Base-by-base conservation (phyloP, 208 protist genomes). In the Leishmania turanica region DNA sequence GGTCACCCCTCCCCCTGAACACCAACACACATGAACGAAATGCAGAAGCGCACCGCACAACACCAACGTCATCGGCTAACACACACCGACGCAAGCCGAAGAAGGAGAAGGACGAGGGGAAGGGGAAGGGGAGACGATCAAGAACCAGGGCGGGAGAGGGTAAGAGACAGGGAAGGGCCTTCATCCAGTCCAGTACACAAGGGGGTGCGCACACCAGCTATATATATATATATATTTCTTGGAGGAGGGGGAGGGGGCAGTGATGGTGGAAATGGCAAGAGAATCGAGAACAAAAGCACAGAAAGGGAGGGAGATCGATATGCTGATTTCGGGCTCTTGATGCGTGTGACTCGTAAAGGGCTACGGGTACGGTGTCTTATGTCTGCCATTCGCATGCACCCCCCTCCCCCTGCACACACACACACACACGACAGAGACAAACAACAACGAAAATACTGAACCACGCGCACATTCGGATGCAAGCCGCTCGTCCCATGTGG, bases 1-100 rank as follows among this genome's bases (percentile, higher is more conserved):
- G 13, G 9, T 21, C 51, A 13, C 7, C 71, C 8, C 31, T n/a
- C 51, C 31, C 24, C 56, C 27, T 11, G 64, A 9, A 64, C 54
- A 66, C 74, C 9, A 72, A 80, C 64, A 81, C 45, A 78, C 71
- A 81, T 17, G 49, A 81, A 81, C 73, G 80, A 81, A 79, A 4
- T 54, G 15, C 21, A 31, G 42, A 72, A 49, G 37, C 37, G 37
- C 24, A 49, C 68, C 37, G 42, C 21, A 72, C 40, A 51, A 3
- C 68, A 72, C 42, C 19, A 45, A n/a, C 42, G 42, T 7, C 42
- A 72, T 47, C 42, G 68, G 68, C n/a, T 40, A 72, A 31, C 42
- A 72, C 19, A 53, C 42, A 15, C 42, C 24, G 3, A 31, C 24
- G 53, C 24, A 34, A 27, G 68, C 21, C 24, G 68, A 34, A 24